Base-by-base conservation (phyloP, 441 rosid genomes). In the Adansonia rubrostipa region DNA sequence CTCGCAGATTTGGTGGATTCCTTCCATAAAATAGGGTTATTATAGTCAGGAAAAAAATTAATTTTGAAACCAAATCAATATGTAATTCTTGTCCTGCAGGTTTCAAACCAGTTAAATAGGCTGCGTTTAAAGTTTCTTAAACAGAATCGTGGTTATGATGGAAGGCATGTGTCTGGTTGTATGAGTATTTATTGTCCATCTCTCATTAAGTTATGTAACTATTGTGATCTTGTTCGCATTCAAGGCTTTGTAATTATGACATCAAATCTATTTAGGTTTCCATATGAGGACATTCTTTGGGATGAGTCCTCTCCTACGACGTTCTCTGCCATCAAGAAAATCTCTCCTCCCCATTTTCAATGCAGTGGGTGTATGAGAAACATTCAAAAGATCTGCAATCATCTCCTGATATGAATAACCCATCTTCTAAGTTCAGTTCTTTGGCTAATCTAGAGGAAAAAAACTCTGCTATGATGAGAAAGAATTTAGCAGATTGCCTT, bases 251-350 rank as follows among this genome's bases (percentile, higher is more conserved):
- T 58, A 62, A 58, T 47, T 79, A 58, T 81, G 64, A 65, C 50
- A 61, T 74, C 61, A 47, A 72, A 56, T 42, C 64, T 65, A 48
- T 69, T 73, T 83, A 94, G 99, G 91, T 97, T 80, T 97, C 98
- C 72, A 76, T 94, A 75, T 94, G 93, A 83, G 98, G 97, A 58
- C 99, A 97, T 86, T 94, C 97, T 80, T 83, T 94, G 92, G 98
- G 98, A 85, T 92, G 98, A 77, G 98, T 96, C 84, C 92, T 92
- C 72, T 94, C 95, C 9, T 94, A 96, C 78, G 98, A 96, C 87
- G 93, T 96, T 80, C 94, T 96, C 77, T 96, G 98, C 86, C 99
- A 96, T 87, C 99, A 96, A 82, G 96, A 93, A 72, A 90, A 82
- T 76, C 83, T 94, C 70, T 92, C 92, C 50, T 92, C 95, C 57